These are phyloP conservation scores for Malania oleifera DNA, from an alignment of 164 flowering plant genomes.

Conservation along the genomic window DNA sequence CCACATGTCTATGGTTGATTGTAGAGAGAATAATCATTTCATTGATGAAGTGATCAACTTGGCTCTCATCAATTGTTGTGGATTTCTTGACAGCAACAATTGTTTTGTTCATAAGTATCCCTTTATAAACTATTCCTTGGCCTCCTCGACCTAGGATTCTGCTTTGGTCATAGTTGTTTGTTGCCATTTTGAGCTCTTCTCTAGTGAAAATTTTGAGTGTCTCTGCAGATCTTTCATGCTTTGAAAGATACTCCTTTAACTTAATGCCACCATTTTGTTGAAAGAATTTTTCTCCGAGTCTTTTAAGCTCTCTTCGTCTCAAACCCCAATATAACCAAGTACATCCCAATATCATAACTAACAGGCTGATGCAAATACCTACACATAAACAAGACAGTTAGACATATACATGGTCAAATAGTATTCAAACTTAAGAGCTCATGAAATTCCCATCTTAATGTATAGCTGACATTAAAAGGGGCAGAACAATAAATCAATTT, in stretches of 20 bases:
- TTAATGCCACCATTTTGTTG: constrained; percentile 41
- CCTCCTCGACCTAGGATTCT: constrained; percentile 44
- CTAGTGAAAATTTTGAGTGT: constrained; percentile 31
- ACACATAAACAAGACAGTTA: no score
- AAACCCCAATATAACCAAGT: constrained; percentile 19
- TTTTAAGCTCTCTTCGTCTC: constrained; percentile 24
- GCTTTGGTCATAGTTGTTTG: constrained; percentile 28
- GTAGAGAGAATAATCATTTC: constrained; percentile 43
- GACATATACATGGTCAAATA: no score
- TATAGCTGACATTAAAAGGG: no score
- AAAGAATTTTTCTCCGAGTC: constrained; percentile 36
- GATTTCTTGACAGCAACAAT: constrained; percentile 47
- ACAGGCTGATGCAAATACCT: constrained; percentile 13
- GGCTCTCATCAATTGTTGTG: constrained; percentile 30
- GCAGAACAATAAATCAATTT: no score
- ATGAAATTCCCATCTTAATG: no score
- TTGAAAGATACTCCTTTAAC: constrained; percentile 27
- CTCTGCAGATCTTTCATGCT: constrained; percentile 14
- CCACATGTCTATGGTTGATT: constrained; percentile 46
- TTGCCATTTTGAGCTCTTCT: constrained; percentile 40
- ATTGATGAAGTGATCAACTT: constrained; percentile 43
- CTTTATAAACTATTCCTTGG: constrained; percentile 39
- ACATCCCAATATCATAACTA: not conserved
- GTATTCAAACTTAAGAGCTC: no score
- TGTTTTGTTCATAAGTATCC: constrained; percentile 23